Base-by-base conservation (phyloP, 176 grass and related monocot species). In the Oryza australiensis region DNA sequence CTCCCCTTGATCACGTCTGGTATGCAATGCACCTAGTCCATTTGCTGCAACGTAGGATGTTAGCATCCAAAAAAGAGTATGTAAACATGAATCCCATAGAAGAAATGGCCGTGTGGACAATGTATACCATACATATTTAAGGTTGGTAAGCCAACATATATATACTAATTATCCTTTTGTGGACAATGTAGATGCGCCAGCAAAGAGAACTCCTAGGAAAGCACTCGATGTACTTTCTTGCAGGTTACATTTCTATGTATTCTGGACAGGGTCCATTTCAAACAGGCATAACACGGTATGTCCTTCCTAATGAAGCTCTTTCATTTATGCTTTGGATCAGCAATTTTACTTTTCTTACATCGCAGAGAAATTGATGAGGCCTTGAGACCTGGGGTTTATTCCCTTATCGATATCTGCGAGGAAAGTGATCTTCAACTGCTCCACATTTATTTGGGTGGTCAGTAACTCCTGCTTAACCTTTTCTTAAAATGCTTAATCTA, bases 391-490 rank as follows among this genome's bases (percentile, higher is more conserved):
- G 92, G 95, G 71, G 87, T 98, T 37, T 98, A 95, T 75, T 94
- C 90, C 22, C 80, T 98, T 73, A 95, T 95, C 74, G 96, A 98
- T 93, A 91, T 93, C 74, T 98, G 96, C 34, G 85, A 86, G 67
- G 84, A 92, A 91, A 88, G 80, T 71, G 90, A 98, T 88, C 80
- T 98, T 71, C 96, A 93, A 91, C 90, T 90, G 76, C 96, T 98
- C 82, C 96, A 98, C 76, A 95, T 93, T 48, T 79, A 91, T 84
- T 87, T 98, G 72, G 91, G 93, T 80, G 96, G 96, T 98, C 10
- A n/a, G 87, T 93, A 82, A 66, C 82, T 59, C 24, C 59, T 72
- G 33, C 82, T 64, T 1, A 37, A 27, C 23, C 51, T 18, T 53
- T 53, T 37, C 35, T 53, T 53, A 14, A 14, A 48, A 48, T 72